A percentile compares a stretch with the other conserved stretches of the same genome.
Conservation (phyloP, 139 green algal species). For the Mesotaenium endlicherianum region DNA sequence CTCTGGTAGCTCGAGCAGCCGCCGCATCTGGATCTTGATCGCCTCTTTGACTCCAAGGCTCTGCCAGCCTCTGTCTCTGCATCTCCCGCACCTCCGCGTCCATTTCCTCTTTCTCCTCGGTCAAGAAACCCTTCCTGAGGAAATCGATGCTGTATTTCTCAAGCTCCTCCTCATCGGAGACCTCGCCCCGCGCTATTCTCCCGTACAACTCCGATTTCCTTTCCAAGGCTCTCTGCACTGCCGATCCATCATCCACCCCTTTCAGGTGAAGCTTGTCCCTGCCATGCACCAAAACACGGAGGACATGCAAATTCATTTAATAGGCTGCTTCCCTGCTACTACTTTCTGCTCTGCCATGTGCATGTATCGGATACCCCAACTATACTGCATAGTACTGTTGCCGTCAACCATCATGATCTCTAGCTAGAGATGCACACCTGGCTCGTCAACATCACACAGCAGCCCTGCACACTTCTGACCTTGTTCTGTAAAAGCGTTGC, state of each 20-base stretch:
- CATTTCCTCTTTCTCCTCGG: slow-evolving; percentile 53
- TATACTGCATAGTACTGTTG: too few species aligned
- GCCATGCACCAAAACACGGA: too few species aligned
- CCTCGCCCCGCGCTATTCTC: slow-evolving; percentile 58
- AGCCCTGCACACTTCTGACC: too few species aligned
- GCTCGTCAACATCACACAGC: too few species aligned
- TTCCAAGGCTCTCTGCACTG: slow-evolving; percentile 66
- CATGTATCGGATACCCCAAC: too few species aligned
- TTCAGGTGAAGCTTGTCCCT: slow-evolving; percentile 68
- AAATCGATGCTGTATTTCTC: slow-evolving; percentile 77
- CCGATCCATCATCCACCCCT: slow-evolving; percentile 10
- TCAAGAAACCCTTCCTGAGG: slow-evolving; percentile 55
- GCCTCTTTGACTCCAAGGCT: slow-evolving; percentile 38
- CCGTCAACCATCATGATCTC: too few species aligned
- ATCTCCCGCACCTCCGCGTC: slow-evolving; percentile 6
- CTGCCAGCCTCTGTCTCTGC: slow-evolving; percentile 43
- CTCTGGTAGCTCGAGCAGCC: neutral
- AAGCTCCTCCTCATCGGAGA: slow-evolving; percentile 60
- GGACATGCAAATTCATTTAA: too few species aligned
- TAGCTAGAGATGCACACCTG: too few species aligned
- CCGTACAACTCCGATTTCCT: slow-evolving; percentile 81
- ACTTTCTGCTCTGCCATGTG: too few species aligned
- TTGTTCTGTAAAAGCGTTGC: too few species aligned
- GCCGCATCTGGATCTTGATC: neutral
- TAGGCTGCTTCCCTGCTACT: too few species aligned